Evolutionary conservation across 257 asterid species (phyloP).

Genomic region (Penstemon davidsonii): DNA sequence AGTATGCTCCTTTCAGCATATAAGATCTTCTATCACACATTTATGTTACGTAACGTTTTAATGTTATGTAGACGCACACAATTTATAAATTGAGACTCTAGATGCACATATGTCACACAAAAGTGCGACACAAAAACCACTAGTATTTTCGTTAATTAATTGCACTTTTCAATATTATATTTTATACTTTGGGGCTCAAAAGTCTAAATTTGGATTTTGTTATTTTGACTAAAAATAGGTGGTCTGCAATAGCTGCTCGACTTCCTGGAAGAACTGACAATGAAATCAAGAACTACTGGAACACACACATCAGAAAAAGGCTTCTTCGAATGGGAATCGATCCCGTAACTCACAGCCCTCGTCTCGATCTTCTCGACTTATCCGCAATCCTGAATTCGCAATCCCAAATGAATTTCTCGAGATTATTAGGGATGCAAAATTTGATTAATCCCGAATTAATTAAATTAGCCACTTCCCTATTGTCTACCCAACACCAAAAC

Average conservation of each 20-base stretch:
- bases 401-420: conserved; percentile 49
- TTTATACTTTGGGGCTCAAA: no score
- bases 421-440: conserved; percentile 43
- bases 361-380: conserved; percentile 56
- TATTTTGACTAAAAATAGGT: conserved; percentile 29
- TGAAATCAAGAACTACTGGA: conserved; percentile 68
- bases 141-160: no score
- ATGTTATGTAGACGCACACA: not conserved
- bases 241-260: conserved; percentile 71
- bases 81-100: no score
- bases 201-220: not conserved
- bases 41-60: not conserved
- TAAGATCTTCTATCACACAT: not conserved
- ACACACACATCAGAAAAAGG: conserved; percentile 60
- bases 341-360: conserved; percentile 60
- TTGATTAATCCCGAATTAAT: conserved; percentile 46
- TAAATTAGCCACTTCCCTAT: conserved; percentile 42
- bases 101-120: no score
- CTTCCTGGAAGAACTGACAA: conserved; percentile 72
- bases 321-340: conserved; percentile 69
- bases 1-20: conserved; percentile 34
- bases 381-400: conserved; percentile 36
- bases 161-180: no score
- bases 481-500: conserved; percentile 37
- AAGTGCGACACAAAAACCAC: no score